phyloP scores from a whole-genome alignment of 305 asterid genomes.

The Fraxinus latifolia region DNA sequence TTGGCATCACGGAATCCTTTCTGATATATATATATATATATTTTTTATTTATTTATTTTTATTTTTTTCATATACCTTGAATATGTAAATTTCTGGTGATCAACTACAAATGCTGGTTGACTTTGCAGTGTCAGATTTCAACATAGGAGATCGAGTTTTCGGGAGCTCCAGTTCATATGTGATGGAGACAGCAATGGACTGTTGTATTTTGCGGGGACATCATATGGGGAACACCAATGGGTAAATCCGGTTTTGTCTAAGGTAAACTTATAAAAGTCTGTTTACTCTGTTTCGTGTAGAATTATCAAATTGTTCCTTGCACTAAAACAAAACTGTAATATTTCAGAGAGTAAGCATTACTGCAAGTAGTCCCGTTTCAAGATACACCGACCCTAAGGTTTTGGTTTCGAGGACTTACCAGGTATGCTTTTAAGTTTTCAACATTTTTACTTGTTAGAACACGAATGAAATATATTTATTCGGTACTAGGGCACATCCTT shows the following conservation, averaged over 20 bases:
- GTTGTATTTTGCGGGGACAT: conserved; percentile 84
- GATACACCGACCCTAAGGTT: conserved; percentile 94
- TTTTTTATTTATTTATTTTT: too few relatives aligned
- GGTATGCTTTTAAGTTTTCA: conserved; percentile 39
- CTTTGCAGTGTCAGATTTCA: conserved; percentile 52
- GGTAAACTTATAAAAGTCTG: conserved; percentile 37
- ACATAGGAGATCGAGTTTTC: conserved; percentile 82
- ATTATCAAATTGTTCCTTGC: conserved; percentile 8
- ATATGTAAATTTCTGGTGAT: not conserved
- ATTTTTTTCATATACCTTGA: not conserved
- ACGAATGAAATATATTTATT: conserved; percentile 10
- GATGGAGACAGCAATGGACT: conserved; percentile 95
- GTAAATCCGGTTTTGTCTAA: conserved; percentile 83
- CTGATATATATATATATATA: not conserved
- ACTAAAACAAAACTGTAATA: not conserved
- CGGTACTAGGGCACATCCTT: conserved; percentile 74
- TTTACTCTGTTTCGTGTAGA: conserved; percentile 7
- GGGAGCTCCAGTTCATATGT: conserved; percentile 87
- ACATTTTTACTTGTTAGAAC: conserved; percentile 1
- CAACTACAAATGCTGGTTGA: conserved; percentile 14
- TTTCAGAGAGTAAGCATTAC: conserved; percentile 68
- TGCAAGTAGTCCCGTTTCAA: conserved; percentile 85
- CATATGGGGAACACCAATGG: conserved; percentile 93
- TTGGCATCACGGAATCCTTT: not conserved
- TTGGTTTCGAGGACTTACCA: conserved; percentile 86